Conservation (phyloP, 108 stramenopile genomes). For the Poteriospumella lacustris region DNA sequence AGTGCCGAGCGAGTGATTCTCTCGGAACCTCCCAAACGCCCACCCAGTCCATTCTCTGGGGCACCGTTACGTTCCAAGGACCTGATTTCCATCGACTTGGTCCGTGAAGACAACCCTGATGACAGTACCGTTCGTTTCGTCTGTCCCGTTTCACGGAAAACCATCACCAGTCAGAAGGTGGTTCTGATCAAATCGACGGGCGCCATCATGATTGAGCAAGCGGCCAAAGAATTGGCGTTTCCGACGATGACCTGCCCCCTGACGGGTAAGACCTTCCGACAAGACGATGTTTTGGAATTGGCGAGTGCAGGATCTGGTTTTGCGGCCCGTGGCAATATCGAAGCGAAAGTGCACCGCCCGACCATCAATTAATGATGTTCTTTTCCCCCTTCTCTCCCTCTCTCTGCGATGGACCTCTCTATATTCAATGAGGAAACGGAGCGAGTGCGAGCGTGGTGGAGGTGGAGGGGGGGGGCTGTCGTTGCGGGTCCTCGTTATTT, state of each 20-base stretch:
- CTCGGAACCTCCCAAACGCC: constrained; percentile 63
- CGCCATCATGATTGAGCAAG: constrained; percentile 62
- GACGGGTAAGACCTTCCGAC: constrained; percentile 65
- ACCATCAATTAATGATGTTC: too few relatives aligned
- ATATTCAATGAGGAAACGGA: too few relatives aligned
- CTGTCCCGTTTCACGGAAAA: constrained; percentile 70
- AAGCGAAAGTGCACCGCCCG: constrained; percentile 41
- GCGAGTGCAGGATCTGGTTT: constrained; percentile 66
- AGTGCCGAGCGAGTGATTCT: constrained; percentile 33
- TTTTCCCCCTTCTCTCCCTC: too few relatives aligned
- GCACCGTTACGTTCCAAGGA: constrained; percentile 71
- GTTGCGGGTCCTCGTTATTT: too few relatives aligned
- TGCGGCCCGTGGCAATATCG: constrained; percentile 57
- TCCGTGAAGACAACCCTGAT: constrained; percentile 28
- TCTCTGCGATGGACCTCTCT: too few relatives aligned
- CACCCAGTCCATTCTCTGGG: constrained; percentile 71
- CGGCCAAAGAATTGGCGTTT: constrained; percentile 57
- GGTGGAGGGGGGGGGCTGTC: too few relatives aligned
- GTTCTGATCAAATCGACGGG: constrained; percentile 66
- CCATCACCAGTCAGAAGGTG: constrained; percentile 65
- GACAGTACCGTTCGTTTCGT: constrained; percentile 34
- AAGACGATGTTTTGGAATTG: constrained; percentile 62
- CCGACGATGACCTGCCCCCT: constrained; percentile 63
- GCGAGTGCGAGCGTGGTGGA: too few relatives aligned
- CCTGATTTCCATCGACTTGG: constrained; percentile 46